These are phyloP conservation scores for Helminthosporium solani DNA, from an alignment of 2,329 filamentous ascomycete species.

Conservation along the genomic window DNA sequence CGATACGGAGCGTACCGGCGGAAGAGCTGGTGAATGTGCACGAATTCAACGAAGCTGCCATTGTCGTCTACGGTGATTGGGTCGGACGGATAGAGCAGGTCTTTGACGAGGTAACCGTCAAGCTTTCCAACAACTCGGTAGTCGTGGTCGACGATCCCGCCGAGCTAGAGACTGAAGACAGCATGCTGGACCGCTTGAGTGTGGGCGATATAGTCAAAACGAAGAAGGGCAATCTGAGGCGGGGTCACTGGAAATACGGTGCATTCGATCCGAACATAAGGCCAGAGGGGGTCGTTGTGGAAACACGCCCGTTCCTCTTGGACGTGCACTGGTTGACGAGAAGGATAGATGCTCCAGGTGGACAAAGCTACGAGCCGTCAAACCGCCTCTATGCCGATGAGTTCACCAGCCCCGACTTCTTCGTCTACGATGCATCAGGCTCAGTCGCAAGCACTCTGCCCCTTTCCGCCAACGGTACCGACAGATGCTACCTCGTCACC, in stretches of 20 bases:
- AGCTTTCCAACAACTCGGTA: slow-evolving; percentile 54
- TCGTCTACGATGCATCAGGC: slow-evolving; percentile 46
- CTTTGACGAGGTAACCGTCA: slow-evolving; percentile 52
- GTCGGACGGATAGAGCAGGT: slow-evolving; percentile 55
- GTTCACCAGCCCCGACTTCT: slow-evolving; percentile 45
- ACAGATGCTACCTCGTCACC: slow-evolving; percentile 36
- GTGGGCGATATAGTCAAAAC: slow-evolving; percentile 55
- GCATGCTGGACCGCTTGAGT: slow-evolving; percentile 40
- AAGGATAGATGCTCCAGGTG: slow-evolving; percentile 35
- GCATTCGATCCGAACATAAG: slow-evolving; percentile 52
- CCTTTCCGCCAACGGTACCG: slow-evolving; percentile 22
- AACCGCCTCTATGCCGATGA: slow-evolving; percentile 39
- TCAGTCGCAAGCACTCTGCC: slow-evolving; percentile 24
- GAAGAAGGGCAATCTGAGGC: slow-evolving; percentile 53
- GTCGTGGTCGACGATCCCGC: slow-evolving; percentile 53
- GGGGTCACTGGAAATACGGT: slow-evolving; percentile 56
- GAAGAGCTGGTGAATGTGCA: slow-evolving; percentile 50
- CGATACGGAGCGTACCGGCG: slow-evolving; percentile 46
- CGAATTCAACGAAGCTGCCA: slow-evolving; percentile 52
- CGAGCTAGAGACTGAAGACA: slow-evolving; percentile 43
- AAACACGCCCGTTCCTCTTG: slow-evolving; percentile 48
- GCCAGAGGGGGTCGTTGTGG: slow-evolving; percentile 55
- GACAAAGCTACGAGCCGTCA: slow-evolving; percentile 34
- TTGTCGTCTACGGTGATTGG: slow-evolving; percentile 58
- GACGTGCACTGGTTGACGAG: slow-evolving; percentile 56